Conservation (phyloP, 345 rosid species). For the Ceriops decandra region DNA sequence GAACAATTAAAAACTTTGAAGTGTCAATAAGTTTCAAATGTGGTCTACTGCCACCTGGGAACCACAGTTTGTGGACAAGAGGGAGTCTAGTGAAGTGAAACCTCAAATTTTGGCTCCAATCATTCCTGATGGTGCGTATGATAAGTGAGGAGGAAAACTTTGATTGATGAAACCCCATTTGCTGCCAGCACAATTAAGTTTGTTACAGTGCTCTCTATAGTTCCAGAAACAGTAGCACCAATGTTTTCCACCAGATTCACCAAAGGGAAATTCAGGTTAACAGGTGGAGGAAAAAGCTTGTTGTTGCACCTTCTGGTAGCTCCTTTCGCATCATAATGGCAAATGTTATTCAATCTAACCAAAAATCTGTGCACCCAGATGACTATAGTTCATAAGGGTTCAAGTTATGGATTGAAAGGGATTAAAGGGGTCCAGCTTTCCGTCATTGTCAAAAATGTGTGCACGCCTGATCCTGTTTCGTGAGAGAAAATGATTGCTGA, state of each 20-base stretch:
- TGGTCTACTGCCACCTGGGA: too few relatives aligned
- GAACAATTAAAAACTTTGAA: neutral
- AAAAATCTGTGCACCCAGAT: too few relatives aligned
- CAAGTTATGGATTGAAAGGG: too few relatives aligned
- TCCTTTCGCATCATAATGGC: neutral
- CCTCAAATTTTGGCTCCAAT: constrained; percentile 2
- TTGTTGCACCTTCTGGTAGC: neutral
- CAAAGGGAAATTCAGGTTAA: neutral
- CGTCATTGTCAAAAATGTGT: too few relatives aligned
- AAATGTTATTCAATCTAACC: neutral
- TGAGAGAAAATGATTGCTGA: too few relatives aligned
- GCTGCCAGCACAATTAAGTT: neutral
- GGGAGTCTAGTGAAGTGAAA: neutral
- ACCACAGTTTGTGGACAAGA: neutral
- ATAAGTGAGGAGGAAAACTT: neutral
- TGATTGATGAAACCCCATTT: neutral
- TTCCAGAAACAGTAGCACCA: neutral
- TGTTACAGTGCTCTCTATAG: neutral
- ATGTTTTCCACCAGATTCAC: neutral
- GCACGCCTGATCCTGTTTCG: too few relatives aligned
- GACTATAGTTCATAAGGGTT: too few relatives aligned
- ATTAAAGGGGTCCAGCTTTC: too few relatives aligned
- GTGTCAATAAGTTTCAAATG: too few relatives aligned
- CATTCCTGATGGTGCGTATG: neutral
- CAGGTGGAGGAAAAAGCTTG: neutral